Base-by-base conservation (phyloP, 495 filamentous ascomycete genomes). In the Trichocladium antarcticum region DNA sequence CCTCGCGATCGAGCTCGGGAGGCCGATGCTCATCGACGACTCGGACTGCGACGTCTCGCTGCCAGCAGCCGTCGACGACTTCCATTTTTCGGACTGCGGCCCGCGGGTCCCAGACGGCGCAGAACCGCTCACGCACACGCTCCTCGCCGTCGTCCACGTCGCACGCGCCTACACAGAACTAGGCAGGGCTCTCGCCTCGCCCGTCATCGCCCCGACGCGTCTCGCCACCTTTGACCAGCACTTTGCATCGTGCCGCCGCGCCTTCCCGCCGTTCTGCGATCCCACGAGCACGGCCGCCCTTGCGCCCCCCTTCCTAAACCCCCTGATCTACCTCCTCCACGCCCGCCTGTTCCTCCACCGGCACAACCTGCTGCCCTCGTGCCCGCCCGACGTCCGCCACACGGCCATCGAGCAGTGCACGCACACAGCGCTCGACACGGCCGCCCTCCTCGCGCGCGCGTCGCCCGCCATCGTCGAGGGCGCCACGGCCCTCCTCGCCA, bases 311-410 rank as follows among this genome's bases (percentile, higher is more conserved):
- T 76, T 80, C 15, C 67, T 96, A 27, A 75, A 78, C 36, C 82
- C 87, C 2, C 72, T 92, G 11, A 70, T 83, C 49, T 82, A 84
- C 57, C 77, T 96, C 17, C 85, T 95, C 54, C 85, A 86, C 54
- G 82, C 84, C 19, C 84, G 89, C 21, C 73, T 95, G 20, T 69
- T 89, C 17, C 79, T 98, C 16, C 87, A 96, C 66, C 85, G 92
- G 11, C 89, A 95, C 58, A 98, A 97, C 58, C 79, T 96, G 6
- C 81, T 82, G 0, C 83, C 87, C 0, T 69, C 75, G 24, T 92
- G 86, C 56, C 71, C 78, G 2, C 54, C 67, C 6, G 74, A 82
- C 22, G 77, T 79, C 28, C 79, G 90, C 17, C 61, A 66, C 8
- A 74, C 74, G 1, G 90, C 92, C 1, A 66, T 94, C 32, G 82